Evolutionary conservation across 345 rosid species (phyloP).

Genomic region (Eutrema yunnanense): DNA sequence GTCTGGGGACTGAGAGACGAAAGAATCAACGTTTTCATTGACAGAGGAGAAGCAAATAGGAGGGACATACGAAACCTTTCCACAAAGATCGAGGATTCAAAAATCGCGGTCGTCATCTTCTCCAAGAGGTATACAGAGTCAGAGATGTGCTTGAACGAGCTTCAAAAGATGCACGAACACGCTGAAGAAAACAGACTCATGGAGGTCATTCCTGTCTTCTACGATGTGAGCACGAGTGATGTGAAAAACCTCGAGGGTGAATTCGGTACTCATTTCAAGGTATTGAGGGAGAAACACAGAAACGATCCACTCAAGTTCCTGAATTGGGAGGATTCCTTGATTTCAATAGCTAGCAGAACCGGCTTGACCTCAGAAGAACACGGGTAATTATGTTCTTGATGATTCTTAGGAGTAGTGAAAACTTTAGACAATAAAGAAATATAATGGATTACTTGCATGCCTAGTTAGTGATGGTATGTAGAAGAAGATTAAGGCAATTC

Average conservation of each 20-base stretch:
- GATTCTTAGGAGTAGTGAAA: neutral
- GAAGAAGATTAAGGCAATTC: neutral
- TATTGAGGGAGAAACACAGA: neutral
- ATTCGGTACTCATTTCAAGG: neutral
- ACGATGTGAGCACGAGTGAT: neutral
- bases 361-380: neutral
- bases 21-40: conserved; percentile 2
- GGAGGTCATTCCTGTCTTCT: conserved; percentile 3
- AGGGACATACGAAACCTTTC: neutral
- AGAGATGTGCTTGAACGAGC: conserved; percentile 6
- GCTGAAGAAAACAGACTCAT: neutral
- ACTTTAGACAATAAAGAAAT: neutral
- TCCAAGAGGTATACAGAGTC: conserved; percentile 6
- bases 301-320: neutral
- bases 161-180: neutral
- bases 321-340: neutral
- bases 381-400: neutral
- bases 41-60: neutral
- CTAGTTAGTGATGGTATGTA: neutral
- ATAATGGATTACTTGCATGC: neutral
- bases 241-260: conserved; percentile 5
- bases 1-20: neutral
- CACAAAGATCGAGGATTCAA: conserved; percentile 7
- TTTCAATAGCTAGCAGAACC: neutral
- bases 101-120: neutral